A percentile compares a stretch with the other conserved stretches of the same genome.
These are phyloP conservation scores for Scleroderma bovista DNA, from an alignment of 768 basidiomycete species.

Conservation along the genomic window DNA sequence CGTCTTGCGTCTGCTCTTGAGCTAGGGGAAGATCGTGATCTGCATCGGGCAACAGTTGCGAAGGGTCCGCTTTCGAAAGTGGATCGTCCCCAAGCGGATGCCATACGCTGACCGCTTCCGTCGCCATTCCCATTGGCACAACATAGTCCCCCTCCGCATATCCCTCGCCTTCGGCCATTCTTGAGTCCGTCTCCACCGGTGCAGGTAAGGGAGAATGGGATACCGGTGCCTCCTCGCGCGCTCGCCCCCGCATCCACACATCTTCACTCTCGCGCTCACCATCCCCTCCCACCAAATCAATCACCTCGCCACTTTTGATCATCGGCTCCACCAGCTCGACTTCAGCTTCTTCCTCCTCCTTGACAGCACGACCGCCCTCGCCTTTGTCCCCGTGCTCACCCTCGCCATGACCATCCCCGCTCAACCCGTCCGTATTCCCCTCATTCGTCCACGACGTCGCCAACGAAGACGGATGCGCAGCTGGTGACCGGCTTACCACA, in stretches of 20 bases:
- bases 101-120: slow-evolving; percentile 24
- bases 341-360: background rate
- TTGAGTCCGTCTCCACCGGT: background rate
- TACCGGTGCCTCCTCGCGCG: background rate
- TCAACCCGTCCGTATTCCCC: slow-evolving; percentile 7
- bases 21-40: background rate
- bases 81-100: slow-evolving; percentile 11
- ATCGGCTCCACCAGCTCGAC: background rate
- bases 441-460: slow-evolving; percentile 25
- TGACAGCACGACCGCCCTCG: background rate
- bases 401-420: background rate
- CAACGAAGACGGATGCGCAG: slow-evolving; percentile 13
- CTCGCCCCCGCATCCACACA: background rate
- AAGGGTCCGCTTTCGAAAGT: slow-evolving; percentile 2
- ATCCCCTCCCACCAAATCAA: background rate
- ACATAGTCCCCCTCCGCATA: background rate
- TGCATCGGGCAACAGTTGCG: too few relatives aligned
- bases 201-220: background rate
- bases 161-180: background rate
- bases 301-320: background rate
- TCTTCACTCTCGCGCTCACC: background rate
- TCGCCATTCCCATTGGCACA: slow-evolving; percentile 1
- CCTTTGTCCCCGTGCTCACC: slow-evolving; percentile 5
- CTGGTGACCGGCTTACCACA: slow-evolving; percentile 4
- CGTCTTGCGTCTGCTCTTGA: too few relatives aligned